A percentile compares a stretch with the other conserved stretches of the same genome.
phyloP scores from a whole-genome alignment of 352 stramenopile species.

The Lagenidium sp. region DNA sequence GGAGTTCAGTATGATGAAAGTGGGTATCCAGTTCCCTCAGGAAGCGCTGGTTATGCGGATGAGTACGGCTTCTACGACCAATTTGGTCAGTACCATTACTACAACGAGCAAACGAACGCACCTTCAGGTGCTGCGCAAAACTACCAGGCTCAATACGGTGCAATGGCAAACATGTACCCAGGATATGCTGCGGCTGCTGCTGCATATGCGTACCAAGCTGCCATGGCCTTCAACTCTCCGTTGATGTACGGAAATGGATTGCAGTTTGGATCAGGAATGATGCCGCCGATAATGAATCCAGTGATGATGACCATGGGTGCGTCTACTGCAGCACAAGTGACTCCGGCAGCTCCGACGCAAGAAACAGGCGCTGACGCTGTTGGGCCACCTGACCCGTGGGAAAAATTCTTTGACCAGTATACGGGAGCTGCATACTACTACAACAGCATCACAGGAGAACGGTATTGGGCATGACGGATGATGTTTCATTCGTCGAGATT shows the following conservation, averaged over 20 bases:
- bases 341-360: not conserved
- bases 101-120: slow-evolving; percentile 29
- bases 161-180: slow-evolving; percentile 34
- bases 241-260: slow-evolving; percentile 34
- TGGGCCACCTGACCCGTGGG: slow-evolving; percentile 57
- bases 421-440: slow-evolving; percentile 83
- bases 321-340: not conserved
- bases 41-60: slow-evolving; percentile 45
- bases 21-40: slow-evolving; percentile 17
- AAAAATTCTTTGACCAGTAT: slow-evolving; percentile 84
- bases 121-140: slow-evolving; percentile 5
- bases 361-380: slow-evolving; percentile 5
- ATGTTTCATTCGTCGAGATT: slow-evolving; percentile 42
- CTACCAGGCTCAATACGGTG: slow-evolving; percentile 12
- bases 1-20: slow-evolving; percentile 1
- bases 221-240: slow-evolving; percentile 29
- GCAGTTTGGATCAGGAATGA: slow-evolving; percentile 26
- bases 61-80: slow-evolving; percentile 79
- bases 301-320: slow-evolving; percentile 20
- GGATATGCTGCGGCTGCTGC: slow-evolving; percentile 29
- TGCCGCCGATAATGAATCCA: slow-evolving; percentile 20
- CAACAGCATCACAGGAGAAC: slow-evolving; percentile 81
- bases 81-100: slow-evolving; percentile 77
- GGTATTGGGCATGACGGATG: slow-evolving; percentile 57
- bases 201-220: slow-evolving; percentile 51